Conservation (phyloP, 768 basidiomycete genomes). For the Hypsizygus marmoreus region DNA sequence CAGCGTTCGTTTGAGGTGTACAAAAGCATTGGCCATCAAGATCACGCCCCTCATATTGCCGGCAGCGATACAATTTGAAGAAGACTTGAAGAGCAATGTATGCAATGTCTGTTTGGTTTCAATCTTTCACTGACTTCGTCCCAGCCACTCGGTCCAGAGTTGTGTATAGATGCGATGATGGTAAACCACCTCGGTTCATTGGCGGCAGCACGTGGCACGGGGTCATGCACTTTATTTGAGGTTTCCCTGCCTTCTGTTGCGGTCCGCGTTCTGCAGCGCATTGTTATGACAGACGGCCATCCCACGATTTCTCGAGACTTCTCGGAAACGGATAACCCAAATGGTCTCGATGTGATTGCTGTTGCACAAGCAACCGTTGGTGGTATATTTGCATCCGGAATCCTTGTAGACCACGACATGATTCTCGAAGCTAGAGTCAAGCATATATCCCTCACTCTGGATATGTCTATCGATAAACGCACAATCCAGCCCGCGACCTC, state of each 20-base stretch:
- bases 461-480: conserved; percentile 34
- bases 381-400: conserved; percentile 24
- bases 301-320: conserved; percentile 25
- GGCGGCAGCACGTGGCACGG: conserved; percentile 19
- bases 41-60: conserved; percentile 60
- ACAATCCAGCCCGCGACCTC: conserved; percentile 23
- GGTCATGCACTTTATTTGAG: conserved; percentile 38
- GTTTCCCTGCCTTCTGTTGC: conserved; percentile 39
- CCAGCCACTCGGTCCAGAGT: conserved; percentile 37
- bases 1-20: conserved; percentile 42
- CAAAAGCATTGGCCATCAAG: conserved; percentile 38
- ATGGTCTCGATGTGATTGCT: conserved; percentile 33
- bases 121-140: conserved; percentile 1
- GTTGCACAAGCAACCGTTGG: conserved; percentile 24
- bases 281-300: conserved; percentile 36
- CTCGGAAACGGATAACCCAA: conserved; percentile 19
- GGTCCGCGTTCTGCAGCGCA: conserved; percentile 50
- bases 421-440: conserved; percentile 23
- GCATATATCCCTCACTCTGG: conserved; percentile 23
- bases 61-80: conserved; percentile 43
- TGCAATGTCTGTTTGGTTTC: conserved; percentile 16
- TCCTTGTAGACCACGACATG: conserved; percentile 16
- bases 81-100: conserved; percentile 51
- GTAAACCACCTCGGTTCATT: conserved; percentile 36
- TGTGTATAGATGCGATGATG: conserved; percentile 45